A percentile compares a stretch with the other conserved stretches of the same genome.
Conservation (phyloP, 345 rosid genomes). For the Raphanus raphanistrum region DNA sequence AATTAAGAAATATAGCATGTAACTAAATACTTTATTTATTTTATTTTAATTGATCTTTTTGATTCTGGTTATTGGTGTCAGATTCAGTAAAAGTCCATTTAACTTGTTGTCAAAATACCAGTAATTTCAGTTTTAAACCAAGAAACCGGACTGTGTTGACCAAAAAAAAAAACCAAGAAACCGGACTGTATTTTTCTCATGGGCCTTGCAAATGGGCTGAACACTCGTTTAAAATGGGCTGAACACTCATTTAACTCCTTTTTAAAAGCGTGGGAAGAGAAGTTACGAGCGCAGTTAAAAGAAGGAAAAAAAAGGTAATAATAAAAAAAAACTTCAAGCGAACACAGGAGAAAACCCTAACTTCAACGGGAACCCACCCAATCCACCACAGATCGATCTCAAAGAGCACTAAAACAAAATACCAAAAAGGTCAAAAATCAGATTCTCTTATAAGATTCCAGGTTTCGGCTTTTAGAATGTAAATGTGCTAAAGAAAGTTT, state of each 20-base stretch:
- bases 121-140: not conserved
- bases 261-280: not conserved
- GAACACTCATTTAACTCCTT: not conserved
- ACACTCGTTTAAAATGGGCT: slow-evolving; percentile 4
- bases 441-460: not conserved
- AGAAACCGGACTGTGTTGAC: not conserved
- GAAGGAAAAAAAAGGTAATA: no score
- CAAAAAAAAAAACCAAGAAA: not conserved
- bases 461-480: slow-evolving; percentile 15
- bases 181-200: not conserved
- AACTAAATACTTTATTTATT: no score
- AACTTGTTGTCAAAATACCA: not conserved
- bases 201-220: slow-evolving; percentile 28
- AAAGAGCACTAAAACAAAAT: not conserved
- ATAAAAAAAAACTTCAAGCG: slow-evolving; percentile 18
- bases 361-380: slow-evolving; percentile 41
- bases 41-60: no score
- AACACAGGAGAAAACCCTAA: slow-evolving; percentile 38
- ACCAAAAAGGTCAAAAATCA: not conserved
- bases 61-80: not conserved
- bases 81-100: not conserved
- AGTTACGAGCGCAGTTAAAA: slow-evolving; percentile 11
- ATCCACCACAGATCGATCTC: slow-evolving; percentile 29
- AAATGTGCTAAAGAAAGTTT: slow-evolving; percentile 10
- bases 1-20: no score